Base-by-base conservation (phyloP, 1,284 basidiomycete genomes). In the Apiotrichum domesticum region DNA sequence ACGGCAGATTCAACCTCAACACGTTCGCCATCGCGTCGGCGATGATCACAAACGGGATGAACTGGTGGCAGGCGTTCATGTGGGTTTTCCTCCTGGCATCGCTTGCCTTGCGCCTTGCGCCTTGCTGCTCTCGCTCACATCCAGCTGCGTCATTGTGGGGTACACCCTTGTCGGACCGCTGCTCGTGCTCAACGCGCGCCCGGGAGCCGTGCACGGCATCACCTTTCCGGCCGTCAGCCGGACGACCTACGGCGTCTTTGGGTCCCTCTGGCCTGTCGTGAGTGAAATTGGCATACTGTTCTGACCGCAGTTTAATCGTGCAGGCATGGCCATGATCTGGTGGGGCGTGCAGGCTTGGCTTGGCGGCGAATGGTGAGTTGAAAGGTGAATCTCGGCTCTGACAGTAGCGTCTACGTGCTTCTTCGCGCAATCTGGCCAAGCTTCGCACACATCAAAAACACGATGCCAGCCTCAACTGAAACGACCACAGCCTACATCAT, bases 341-440 rank as follows among this genome's bases (percentile, higher is more conserved):
- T 87, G 87, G 72, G 87, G 87, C 34, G 87, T 90, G 1, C 87
- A 90, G 67, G 81, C 87, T 0, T 87, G 86, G 75, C 86, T 92
- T 56, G 88, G 90, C 7, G 88, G 88, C 2, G 63, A 71, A 57
- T 70, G 68, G 57, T 58, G 45, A 52, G 57, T 55, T 2, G n/a
- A 42, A 15, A 42, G n/a, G 6, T 6, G 14, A 42, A 42, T 21
- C 11, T 43, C 44, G 10, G 0, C 11, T 37, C 41, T 46, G 32
- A 29, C 34, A 35, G 3, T 13, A 59, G 87, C 68, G 80, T 88
- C 60, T 80, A 86, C 54, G 83, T 87, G 41, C 84, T 89, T 81
- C 75, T 87, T 53, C 80, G 82, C 51, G 80, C 84, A 10, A 87
- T 87, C 76, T 90, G 83, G 83, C 88, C 84, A 2, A 83, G 82